Evolutionary conservation across 768 basidiomycete species (phyloP).

Genomic region (Plicaturopsis crispa): DNA sequence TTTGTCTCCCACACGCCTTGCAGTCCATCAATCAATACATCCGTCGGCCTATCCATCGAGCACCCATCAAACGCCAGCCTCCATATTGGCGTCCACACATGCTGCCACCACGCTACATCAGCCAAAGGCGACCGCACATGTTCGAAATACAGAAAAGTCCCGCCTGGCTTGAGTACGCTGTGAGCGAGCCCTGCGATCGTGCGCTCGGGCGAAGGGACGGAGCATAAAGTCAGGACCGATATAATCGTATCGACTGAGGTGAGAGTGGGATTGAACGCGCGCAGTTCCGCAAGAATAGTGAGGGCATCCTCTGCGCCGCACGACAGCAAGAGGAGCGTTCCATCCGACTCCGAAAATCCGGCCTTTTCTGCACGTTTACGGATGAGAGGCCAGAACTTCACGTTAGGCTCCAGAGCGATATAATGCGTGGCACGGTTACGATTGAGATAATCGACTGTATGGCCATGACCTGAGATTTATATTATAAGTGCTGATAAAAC

Average conservation of each 20-base stretch:
- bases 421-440: slow-evolving; percentile 48
- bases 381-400: slow-evolving; percentile 53
- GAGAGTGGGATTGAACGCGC: slow-evolving; percentile 7
- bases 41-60: slow-evolving; percentile 48
- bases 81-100: slow-evolving; percentile 71
- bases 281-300: slow-evolving; percentile 35
- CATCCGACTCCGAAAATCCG: slow-evolving; percentile 47
- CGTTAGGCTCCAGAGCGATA: slow-evolving; percentile 68
- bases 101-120: slow-evolving; percentile 67
- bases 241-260: slow-evolving; percentile 57
- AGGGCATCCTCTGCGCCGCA: slow-evolving; percentile 57
- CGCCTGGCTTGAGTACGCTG: slow-evolving; percentile 55
- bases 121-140: slow-evolving; percentile 49
- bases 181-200: slow-evolving; percentile 38
- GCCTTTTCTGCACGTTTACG: slow-evolving; percentile 36
- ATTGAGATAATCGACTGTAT: slow-evolving; percentile 56
- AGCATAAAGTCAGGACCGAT: slow-evolving; percentile 60
- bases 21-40: slow-evolving; percentile 32
- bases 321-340: slow-evolving; percentile 48
- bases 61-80: slow-evolving; percentile 53
- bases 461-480: slow-evolving; percentile 58
- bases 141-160: slow-evolving; percentile 60
- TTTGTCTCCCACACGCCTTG: slow-evolving; percentile 44
- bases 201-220: slow-evolving; percentile 46
- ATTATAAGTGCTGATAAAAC: too few species aligned